Percentiles rank a stretch among this genome's conserved stretches.
Conservation (phyloP, 805 yeast genomes). For the Yarrowia sp. region DNA sequence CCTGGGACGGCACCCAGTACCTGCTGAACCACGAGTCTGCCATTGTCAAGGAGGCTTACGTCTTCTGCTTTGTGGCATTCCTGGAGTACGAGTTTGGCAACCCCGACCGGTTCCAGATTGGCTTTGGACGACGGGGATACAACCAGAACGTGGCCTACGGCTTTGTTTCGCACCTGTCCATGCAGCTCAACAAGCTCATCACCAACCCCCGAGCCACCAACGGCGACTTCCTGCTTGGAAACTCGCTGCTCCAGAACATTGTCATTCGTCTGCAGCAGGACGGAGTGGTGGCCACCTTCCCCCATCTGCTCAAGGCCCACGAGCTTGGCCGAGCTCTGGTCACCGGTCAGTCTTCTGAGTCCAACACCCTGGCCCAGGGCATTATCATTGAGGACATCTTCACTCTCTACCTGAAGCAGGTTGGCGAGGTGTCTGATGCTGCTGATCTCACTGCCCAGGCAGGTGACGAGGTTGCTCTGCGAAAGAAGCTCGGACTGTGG, state of each 20-base stretch:
- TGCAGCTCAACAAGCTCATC: slow-evolving; percentile 24
- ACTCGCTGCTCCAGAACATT: slow-evolving; percentile 25
- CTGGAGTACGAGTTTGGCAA: slow-evolving; percentile 40
- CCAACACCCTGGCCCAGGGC: slow-evolving; percentile 33
- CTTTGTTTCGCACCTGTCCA: slow-evolving; percentile 17
- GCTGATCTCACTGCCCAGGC: neutral
- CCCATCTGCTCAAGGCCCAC: slow-evolving; percentile 23
- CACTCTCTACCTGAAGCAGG: slow-evolving; percentile 24
- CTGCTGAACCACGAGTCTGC: slow-evolving; percentile 43
- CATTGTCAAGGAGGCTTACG: slow-evolving; percentile 44
- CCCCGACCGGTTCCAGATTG: slow-evolving; percentile 29
- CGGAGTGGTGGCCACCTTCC: slow-evolving; percentile 35
- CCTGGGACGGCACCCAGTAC: slow-evolving; percentile 49
- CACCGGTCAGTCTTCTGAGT: slow-evolving; percentile 18
- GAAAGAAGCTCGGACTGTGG: slow-evolving; percentile 28
- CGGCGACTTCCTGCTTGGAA: slow-evolving; percentile 34
- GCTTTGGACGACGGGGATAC: slow-evolving; percentile 23
- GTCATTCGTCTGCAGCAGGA: slow-evolving; percentile 36
- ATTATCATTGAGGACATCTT: slow-evolving; percentile 22
- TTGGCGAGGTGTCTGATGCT: slow-evolving; percentile 28
- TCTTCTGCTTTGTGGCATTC: slow-evolving; percentile 44
- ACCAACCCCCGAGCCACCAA: slow-evolving; percentile 25
- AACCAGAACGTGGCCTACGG: slow-evolving; percentile 31
- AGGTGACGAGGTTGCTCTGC: slow-evolving; percentile 9
- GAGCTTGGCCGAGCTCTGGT: slow-evolving; percentile 32